These are phyloP conservation scores for Pleurotus eryngii DNA, from an alignment of 768 basidiomycete genomes.

Conservation along the genomic window DNA sequence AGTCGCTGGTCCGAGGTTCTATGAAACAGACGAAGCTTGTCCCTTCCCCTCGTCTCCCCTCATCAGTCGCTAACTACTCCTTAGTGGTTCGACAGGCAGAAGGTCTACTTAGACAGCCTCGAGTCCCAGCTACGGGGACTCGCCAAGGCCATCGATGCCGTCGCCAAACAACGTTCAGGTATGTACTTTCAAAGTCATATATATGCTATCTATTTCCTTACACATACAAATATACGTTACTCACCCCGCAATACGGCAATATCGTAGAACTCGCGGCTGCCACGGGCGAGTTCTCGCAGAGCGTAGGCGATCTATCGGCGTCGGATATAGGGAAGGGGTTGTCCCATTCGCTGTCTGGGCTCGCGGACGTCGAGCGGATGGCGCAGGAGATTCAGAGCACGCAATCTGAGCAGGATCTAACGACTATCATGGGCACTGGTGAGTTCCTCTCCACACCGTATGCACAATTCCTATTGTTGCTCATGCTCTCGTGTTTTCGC, in stretches of 20 bases:
- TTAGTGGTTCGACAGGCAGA: conserved; percentile 92
- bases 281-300: conserved; percentile 78
- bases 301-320: conserved; percentile 63
- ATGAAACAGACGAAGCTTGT: conserved; percentile 82
- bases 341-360: conserved; percentile 60
- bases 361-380: conserved; percentile 73
- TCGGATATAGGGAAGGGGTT: conserved; percentile 78
- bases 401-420: conserved; percentile 81
- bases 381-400: conserved; percentile 70
- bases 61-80: conserved; percentile 4
- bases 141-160: conserved; percentile 81
- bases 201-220: too few relatives aligned
- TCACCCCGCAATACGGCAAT: background rate
- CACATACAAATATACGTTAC: background rate
- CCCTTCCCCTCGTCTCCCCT: background rate
- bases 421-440: conserved; percentile 78
- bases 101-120: conserved; percentile 79
- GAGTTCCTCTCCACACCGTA: background rate
- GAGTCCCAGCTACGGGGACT: conserved; percentile 86
- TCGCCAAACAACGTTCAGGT: conserved; percentile 83
- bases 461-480: background rate
- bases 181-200: conserved; percentile 7
- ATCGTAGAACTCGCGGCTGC: conserved; percentile 60
- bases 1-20: conserved; percentile 74
- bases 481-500: background rate